A percentile compares a stretch with the other conserved stretches of the same genome.
Evolutionary conservation across 1,284 basidiomycete genomes (phyloP).

Genomic region (Thecaphora thlaspeos): DNA sequence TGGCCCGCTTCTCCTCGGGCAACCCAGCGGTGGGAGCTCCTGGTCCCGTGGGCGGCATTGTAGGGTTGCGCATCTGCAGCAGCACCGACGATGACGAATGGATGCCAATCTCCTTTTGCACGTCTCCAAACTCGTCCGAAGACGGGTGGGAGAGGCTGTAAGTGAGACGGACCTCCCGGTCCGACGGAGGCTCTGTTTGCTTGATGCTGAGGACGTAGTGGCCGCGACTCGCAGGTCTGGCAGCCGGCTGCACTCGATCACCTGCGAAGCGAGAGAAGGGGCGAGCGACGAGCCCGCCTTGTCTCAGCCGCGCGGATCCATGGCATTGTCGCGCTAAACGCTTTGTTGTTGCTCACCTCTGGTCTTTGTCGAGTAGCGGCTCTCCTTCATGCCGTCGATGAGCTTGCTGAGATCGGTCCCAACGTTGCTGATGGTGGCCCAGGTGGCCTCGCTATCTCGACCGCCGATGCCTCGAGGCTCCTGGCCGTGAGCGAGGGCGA

Average conservation of each 20-base stretch:
- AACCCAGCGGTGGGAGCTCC: conserved; percentile 33
- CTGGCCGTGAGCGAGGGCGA: conserved; percentile 24
- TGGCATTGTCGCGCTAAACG: too few relatives aligned
- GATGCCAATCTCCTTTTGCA: conserved; percentile 41
- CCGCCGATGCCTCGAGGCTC: conserved; percentile 42
- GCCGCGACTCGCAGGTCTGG: conserved; percentile 36
- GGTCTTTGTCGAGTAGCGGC: conserved; percentile 40
- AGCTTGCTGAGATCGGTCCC: conserved; percentile 20
- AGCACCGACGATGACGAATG: conserved; percentile 26
- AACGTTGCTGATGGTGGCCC: conserved; percentile 37
- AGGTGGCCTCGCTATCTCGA: conserved; percentile 38
- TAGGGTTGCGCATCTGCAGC: conserved; percentile 42
- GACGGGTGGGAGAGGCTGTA: conserved; percentile 41
- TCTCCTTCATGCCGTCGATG: conserved; percentile 19
- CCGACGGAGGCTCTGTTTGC: conserved; percentile 28
- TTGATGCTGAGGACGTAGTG: conserved; percentile 38
- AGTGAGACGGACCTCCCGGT: conserved; percentile 31
- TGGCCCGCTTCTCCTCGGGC: conserved; percentile 18
- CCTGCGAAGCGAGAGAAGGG: too few relatives aligned
- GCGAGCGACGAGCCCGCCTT: too few relatives aligned
- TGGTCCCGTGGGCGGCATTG: conserved; percentile 28
- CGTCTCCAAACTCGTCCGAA: conserved; percentile 30
- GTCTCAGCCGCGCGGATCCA: too few relatives aligned
- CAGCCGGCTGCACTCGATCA: conserved; percentile 30
- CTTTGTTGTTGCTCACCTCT: too few relatives aligned